phyloP scores from a whole-genome alignment of 1,284 basidiomycete species.

The Schizophyllum amplum region DNA sequence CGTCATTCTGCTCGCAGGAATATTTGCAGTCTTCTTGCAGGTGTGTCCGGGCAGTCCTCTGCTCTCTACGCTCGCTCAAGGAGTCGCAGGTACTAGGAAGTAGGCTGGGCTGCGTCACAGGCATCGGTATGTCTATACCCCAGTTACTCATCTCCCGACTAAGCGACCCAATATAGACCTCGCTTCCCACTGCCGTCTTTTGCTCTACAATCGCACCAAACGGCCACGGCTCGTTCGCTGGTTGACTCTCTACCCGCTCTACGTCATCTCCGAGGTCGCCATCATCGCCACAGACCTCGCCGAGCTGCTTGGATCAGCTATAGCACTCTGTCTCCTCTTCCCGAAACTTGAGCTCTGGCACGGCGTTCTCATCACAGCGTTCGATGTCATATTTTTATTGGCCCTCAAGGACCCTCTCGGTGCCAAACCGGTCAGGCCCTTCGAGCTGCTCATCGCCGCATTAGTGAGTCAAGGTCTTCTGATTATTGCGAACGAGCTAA shows the following conservation, averaged over 20 bases:
- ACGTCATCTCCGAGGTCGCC: slow-evolving; percentile 68
- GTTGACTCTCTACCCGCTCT: slow-evolving; percentile 65
- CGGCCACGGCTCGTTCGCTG: slow-evolving; percentile 56
- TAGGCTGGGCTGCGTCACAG: slow-evolving; percentile 62
- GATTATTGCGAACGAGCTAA: background rate
- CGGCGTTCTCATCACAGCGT: slow-evolving; percentile 76
- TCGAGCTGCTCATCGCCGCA: slow-evolving; percentile 78
- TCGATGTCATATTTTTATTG: slow-evolving; percentile 77
- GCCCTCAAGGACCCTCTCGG: slow-evolving; percentile 53
- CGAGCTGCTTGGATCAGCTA: slow-evolving; percentile 66
- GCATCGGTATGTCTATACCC: slow-evolving; percentile 40
- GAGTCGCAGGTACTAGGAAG: slow-evolving; percentile 46
- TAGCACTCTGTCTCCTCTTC: slow-evolving; percentile 70
- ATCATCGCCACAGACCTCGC: slow-evolving; percentile 76
- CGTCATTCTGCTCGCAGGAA: slow-evolving; percentile 74
- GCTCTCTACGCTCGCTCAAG: background rate
- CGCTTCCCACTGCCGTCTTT: slow-evolving; percentile 66
- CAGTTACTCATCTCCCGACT: background rate
- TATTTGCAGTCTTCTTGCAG: slow-evolving; percentile 80
- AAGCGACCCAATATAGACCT: slow-evolving; percentile 35
- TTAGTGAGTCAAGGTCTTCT: slow-evolving; percentile 37
- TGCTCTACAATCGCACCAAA: slow-evolving; percentile 59
- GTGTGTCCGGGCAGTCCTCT: slow-evolving; percentile 29
- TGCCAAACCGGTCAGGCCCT: slow-evolving; percentile 52
- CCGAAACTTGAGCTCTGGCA: slow-evolving; percentile 75